Percentiles rank a stretch among this genome's conserved stretches.
Evolutionary conservation across 2,329 filamentous ascomycete species (phyloP).

Genomic region (Colletotrichum gloeosporioides): DNA sequence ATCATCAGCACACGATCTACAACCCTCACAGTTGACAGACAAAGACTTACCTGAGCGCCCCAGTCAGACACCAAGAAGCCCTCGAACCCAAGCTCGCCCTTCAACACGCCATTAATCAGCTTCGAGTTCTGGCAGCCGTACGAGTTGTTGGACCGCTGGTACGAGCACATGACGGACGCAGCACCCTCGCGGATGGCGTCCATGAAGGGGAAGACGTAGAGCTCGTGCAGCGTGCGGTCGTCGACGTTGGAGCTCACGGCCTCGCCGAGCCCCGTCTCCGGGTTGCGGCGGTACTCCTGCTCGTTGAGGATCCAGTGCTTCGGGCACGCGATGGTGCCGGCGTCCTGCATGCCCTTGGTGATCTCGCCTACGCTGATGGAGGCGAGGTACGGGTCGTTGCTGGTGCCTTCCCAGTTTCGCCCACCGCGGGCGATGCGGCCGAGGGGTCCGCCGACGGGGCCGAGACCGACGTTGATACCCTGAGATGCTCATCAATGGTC

Average conservation of each 20-base stretch:
- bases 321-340: slow-evolving; percentile 41
- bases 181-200: slow-evolving; percentile 72
- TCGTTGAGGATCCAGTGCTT: slow-evolving; percentile 73
- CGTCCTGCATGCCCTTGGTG: slow-evolving; percentile 60
- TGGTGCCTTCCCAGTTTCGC: slow-evolving; percentile 85
- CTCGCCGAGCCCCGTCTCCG: slow-evolving; percentile 47
- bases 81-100: slow-evolving; percentile 75
- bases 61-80: slow-evolving; percentile 69
- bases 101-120: slow-evolving; percentile 67
- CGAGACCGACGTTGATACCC: neutral
- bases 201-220: slow-evolving; percentile 72
- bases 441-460: slow-evolving; percentile 75
- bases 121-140: slow-evolving; percentile 71
- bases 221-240: slow-evolving; percentile 71
- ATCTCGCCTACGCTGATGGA: slow-evolving; percentile 68
- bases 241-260: slow-evolving; percentile 63
- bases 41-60: slow-evolving; percentile 80
- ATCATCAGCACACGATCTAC: neutral
- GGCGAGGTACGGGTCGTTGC: slow-evolving; percentile 76
- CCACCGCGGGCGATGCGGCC: slow-evolving; percentile 77
- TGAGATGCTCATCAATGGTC: neutral
- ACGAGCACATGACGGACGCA: slow-evolving; percentile 75
- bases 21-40: slow-evolving; percentile 32
- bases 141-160: slow-evolving; percentile 73
- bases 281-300: slow-evolving; percentile 64